Base-by-base conservation (phyloP, 345 rosid genomes). In the Bruguiera sexangula region DNA sequence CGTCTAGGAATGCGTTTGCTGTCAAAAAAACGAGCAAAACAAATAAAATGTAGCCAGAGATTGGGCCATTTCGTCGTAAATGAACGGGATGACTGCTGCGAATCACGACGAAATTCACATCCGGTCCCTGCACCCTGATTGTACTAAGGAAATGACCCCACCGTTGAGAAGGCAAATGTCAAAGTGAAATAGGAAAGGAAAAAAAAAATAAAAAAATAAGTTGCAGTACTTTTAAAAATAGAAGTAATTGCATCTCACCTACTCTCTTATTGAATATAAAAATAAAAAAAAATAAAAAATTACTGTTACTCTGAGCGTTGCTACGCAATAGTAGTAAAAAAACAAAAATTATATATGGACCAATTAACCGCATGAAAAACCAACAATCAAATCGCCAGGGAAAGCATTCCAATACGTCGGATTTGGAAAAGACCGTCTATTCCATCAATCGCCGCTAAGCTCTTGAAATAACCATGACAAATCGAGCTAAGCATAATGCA, bases 401-500 rank as follows among this genome's bases (percentile, higher is more conserved):
- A 67, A 15, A 36, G 31, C 16, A 65, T 27, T 64, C 16, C 34
- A 22, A 34, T 34, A 55, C 34, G 31, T 2, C 16, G 53, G 20
- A 36, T n/a, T 21, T 34, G 60, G n/a, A 11, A 48, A 46, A 39
- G 13, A 16, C 60, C 54, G 21, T 55, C 8, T 31, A 24, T 54
- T 73, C 63, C 29, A 65, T 61, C 61, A 50, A 48, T 53, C 1
- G 27, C 57, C 60, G 11, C 27, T 36, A 50, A 60, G 65, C 65
- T 60, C n/a, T 54, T 48, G 74, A 60, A 56, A 58, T 20, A 62
- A 26, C 58, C 29, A 56, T 20, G 26, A 57, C n/a, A 56, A 80
- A 50, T 55, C 69, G 56, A 57, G 22, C 29, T 16, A 57, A 22
- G 53, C 36, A 66, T 53, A 51, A 32, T 19, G 43, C 6, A 26